Percentiles rank a stretch among this genome's conserved stretches.
Conservation (phyloP, 2,329 filamentous ascomycete genomes). For the Biscogniauxia sp. region DNA sequence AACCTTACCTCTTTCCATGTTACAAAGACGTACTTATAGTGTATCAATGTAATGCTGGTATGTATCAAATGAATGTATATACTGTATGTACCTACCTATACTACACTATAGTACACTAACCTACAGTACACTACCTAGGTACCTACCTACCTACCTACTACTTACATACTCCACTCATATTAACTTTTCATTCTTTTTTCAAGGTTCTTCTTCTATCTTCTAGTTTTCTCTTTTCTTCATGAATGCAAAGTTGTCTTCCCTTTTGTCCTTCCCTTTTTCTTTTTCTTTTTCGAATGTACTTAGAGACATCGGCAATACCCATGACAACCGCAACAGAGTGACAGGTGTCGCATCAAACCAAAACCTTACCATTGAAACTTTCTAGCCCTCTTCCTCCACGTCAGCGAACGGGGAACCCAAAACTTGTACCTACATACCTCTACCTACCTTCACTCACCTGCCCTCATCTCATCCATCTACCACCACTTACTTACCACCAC, state of each 20-base stretch:
- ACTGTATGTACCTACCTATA: background rate
- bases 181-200: background rate
- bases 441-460: background rate
- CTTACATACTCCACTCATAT: background rate
- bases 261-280: background rate
- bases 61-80: too few species aligned
- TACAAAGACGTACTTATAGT: too few species aligned
- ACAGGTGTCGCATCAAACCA: background rate
- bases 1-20: background rate
- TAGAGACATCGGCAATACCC: background rate
- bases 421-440: background rate
- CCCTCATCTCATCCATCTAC: background rate
- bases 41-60: too few species aligned
- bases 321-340: background rate
- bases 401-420: background rate
- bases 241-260: background rate
- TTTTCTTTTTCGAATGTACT: background rate
- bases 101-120: too few species aligned
- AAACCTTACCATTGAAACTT: background rate
- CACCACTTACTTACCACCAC: too few species aligned
- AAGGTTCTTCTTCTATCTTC: background rate
- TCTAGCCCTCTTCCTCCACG: background rate
- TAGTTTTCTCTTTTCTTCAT: background rate
- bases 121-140: too few species aligned
- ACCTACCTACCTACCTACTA: background rate